A percentile compares a stretch with the other conserved stretches of the same genome.
phyloP scores from a whole-genome alignment of 768 basidiomycete genomes.

The Chalciporus sphaerocephalus region DNA sequence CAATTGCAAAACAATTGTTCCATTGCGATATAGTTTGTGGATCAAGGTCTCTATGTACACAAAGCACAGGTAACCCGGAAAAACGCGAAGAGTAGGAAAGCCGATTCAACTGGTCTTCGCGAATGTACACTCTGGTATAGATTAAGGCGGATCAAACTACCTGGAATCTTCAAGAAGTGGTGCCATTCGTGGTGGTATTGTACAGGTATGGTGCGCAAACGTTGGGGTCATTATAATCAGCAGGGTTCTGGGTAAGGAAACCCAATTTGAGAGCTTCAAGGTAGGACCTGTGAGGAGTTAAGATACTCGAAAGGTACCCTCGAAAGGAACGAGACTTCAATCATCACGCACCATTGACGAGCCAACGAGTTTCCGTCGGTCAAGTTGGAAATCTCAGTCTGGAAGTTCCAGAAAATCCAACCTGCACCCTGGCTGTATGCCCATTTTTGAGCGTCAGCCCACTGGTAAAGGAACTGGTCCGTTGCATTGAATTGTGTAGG shows the following conservation, averaged over 20 bases:
- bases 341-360: constrained; percentile 55
- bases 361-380: constrained; percentile 45
- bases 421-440: constrained; percentile 57
- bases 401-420: constrained; percentile 79
- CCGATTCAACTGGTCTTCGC: background rate
- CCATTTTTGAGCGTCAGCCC: constrained; percentile 76
- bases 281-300: constrained; percentile 54
- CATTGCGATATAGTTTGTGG: too few species aligned
- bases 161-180: constrained; percentile 4
- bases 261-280: constrained; percentile 54
- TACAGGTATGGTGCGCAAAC: constrained; percentile 58
- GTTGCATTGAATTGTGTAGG: constrained; percentile 63
- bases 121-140: background rate
- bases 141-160: background rate
- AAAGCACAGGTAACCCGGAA: background rate
- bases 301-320: too few species aligned
- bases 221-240: constrained; percentile 47
- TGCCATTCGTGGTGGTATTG: constrained; percentile 8
- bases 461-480: constrained; percentile 55
- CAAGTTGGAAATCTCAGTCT: constrained; percentile 51
- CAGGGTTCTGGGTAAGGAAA: constrained; percentile 62
- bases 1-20: too few species aligned
- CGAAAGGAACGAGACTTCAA: background rate
- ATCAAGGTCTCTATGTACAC: background rate
- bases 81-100: background rate